Evolutionary conservation across 148 eudicot species (phyloP).

Genomic region (Amaranthus palmeri): DNA sequence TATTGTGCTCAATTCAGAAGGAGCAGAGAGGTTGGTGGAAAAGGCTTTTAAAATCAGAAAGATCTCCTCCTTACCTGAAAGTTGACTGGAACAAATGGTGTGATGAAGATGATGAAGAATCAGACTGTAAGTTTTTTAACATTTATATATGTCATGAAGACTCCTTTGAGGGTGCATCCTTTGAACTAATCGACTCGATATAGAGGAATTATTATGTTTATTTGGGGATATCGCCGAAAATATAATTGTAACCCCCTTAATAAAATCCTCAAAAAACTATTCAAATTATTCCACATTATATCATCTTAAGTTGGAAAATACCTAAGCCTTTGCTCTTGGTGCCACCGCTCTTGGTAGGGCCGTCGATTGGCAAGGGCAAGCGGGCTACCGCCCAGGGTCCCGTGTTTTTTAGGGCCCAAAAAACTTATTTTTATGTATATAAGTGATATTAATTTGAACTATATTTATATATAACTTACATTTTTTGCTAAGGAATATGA

Average conservation of each 20-base stretch:
- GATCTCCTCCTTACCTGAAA: conserved; percentile 75
- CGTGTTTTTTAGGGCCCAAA: too few species aligned
- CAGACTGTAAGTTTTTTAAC: conserved; percentile 50
- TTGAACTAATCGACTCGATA: too few species aligned
- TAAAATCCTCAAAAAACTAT: too few species aligned
- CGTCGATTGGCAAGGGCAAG: too few species aligned
- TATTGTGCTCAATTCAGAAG: conserved; percentile 67
- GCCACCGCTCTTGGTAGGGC: too few species aligned
- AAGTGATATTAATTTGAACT: too few species aligned
- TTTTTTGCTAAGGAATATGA: too few species aligned
- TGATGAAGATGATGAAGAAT: conserved; percentile 85
- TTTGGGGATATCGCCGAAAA: neutral
- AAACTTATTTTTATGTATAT: too few species aligned
- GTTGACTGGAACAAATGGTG: conserved; percentile 94
- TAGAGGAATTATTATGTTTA: neutral
- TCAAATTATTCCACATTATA: neutral
- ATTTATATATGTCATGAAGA: neutral
- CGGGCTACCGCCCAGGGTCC: too few species aligned
- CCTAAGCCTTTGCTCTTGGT: too few species aligned
- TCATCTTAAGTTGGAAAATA: neutral
- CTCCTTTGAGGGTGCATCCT: neutral
- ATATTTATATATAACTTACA: too few species aligned
- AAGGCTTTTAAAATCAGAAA: conserved; percentile 67
- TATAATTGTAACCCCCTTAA: too few species aligned
- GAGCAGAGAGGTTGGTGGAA: conserved; percentile 85